Percentiles rank a stretch among this genome's conserved stretches.
Conservation (phyloP, 805 yeast species). For the Wickerhamomyces chambardii region DNA sequence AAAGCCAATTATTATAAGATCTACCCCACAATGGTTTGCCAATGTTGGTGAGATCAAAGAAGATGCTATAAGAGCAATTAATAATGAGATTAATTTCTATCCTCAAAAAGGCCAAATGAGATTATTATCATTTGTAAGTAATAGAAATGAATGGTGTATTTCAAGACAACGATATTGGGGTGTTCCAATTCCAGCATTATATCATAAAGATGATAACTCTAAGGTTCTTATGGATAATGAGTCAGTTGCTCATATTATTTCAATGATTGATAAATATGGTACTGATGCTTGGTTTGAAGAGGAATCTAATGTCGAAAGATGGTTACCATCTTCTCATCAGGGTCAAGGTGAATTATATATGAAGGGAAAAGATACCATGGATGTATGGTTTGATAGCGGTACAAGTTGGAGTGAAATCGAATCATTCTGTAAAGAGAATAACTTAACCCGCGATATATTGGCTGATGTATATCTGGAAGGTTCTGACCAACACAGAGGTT, state of each 20-base stretch:
- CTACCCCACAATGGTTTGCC: constrained; percentile 97
- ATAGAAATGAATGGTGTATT: constrained; percentile 94
- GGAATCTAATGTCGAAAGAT: constrained; percentile 39
- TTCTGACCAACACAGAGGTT: constrained; percentile 97
- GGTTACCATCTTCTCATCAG: constrained; percentile 59
- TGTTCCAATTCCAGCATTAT: constrained; percentile 89
- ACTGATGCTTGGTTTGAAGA: constrained; percentile 74
- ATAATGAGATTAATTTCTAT: constrained; percentile 49
- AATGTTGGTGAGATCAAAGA: constrained; percentile 70
- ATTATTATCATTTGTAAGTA: constrained; percentile 58
- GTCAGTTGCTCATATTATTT: constrained; percentile 49
- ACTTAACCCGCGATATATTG: constrained; percentile 30
- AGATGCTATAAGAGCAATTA: constrained; percentile 48
- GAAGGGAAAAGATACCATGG: constrained; percentile 89
- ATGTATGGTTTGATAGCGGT: constrained; percentile 99
- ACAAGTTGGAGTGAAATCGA: constrained; percentile 72
- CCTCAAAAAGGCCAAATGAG: constrained; percentile 72
- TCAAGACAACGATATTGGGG: constrained; percentile 98
- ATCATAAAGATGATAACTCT: constrained; percentile 43
- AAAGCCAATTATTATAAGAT: constrained; percentile 86
- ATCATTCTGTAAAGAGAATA: constrained; percentile 25
- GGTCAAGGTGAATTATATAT: constrained; percentile 32
- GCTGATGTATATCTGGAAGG: constrained; percentile 93
- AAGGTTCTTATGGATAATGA: constrained; percentile 52
- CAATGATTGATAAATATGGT: constrained; percentile 47